A percentile compares a stretch with the other conserved stretches of the same genome.
phyloP scores from a whole-genome alignment of 108 stramenopile genomes.

The Craspedostauros australis region DNA sequence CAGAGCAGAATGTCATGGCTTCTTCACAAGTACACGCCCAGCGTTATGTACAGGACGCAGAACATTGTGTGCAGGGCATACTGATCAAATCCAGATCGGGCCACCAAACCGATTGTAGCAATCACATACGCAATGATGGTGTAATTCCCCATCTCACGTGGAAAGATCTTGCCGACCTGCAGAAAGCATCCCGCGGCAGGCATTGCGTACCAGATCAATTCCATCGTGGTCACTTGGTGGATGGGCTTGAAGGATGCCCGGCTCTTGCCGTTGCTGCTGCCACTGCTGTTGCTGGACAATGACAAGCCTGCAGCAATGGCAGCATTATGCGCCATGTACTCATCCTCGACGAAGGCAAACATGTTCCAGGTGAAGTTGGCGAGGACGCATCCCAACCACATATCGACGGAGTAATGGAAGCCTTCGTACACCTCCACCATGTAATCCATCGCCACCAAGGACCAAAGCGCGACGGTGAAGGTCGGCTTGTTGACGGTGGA shows the following conservation, averaged over 20 bases:
- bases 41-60: conserved; percentile 45
- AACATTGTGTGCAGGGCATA: conserved; percentile 61
- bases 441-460: conserved; percentile 64
- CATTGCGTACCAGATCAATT: conserved; percentile 36
- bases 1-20: no score
- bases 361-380: conserved; percentile 60
- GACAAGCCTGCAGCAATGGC: no score
- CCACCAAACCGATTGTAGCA: conserved; percentile 34
- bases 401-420: conserved; percentile 81
- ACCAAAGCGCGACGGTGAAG: conserved; percentile 61
- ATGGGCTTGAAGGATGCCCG: conserved; percentile 16
- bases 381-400: conserved; percentile 74
- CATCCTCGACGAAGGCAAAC: conserved; percentile 35
- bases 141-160: conserved; percentile 46
- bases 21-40: conserved; percentile 55
- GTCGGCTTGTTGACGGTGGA: conserved; percentile 39
- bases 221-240: conserved; percentile 6
- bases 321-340: not conserved
- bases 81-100: conserved; percentile 49
- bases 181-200: conserved; percentile 50
- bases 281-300: not conserved
- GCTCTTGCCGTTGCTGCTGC: not conserved
- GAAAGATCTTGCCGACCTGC: conserved; percentile 38
- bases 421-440: conserved; percentile 75
- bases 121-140: conserved; percentile 39